Base-by-base conservation (phyloP, 192 early-diverging fungal species). In the Chytriomyces sp. region DNA sequence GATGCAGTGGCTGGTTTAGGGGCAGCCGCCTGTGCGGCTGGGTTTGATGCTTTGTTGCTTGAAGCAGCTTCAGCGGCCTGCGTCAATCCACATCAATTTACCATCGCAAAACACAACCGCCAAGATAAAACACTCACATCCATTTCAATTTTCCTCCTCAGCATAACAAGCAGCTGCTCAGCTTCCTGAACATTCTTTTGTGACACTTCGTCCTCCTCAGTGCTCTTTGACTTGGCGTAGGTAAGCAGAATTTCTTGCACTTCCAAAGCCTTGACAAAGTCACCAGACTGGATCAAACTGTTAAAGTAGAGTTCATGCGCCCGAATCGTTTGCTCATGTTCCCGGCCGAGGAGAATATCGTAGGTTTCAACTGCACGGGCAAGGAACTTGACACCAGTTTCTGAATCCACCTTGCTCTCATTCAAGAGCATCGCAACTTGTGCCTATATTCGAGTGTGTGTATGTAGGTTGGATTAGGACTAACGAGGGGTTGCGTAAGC, bases 261-360 rank as follows among this genome's bases (percentile, higher is more conserved):
- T 61, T 86, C 87, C 67, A 96, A 82, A 13, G 94, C 93, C n/a
- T 83, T 87, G 45, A 87, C 85, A 78, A 92, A 95, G 50, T 95
- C 94, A 47, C 91, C 91, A 45, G 76, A 68, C 20, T 90, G 82
- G 18, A 91, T 28, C 13, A 91, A 87, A n/a, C 89, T 89, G 81
- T 94, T 92, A 23, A 92, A 91, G 69, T 95, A 88, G 45, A 90
- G 81, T 69, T 96, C 94, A 76, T 94, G 77, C 18, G 91, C 83
- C 60, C 84, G 85, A 48, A 87, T 89, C 1, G 94, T 92, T 9
- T 90, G 69, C 24, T 91, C 80, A 78, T 94, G 88, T 8, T 95
- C 90, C 63, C 86, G 76, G 50, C 93, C 93, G 28, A 93, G 84
- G 16, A 93, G 79, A 28, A 59, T 61, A 62, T 90, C 85, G 76